Evolutionary conservation across 2,329 filamentous ascomycete genomes (phyloP), one percentile per base, ranked within the genome.

Genomic region (Cladosporium sp.): DNA sequence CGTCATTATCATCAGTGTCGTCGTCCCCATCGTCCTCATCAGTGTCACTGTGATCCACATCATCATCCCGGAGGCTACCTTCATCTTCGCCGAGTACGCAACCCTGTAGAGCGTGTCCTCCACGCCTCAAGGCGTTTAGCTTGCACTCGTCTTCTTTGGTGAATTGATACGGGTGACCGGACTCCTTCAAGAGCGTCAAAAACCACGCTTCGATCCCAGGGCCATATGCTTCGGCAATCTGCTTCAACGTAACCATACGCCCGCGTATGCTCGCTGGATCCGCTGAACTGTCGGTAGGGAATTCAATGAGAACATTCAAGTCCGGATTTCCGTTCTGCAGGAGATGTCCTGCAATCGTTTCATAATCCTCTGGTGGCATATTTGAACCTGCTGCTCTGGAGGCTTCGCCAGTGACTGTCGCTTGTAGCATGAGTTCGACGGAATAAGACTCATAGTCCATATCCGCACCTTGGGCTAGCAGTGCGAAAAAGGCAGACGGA

Each of bases 301-400:
- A 12, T 5, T 11, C 33, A 12, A 35, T 12, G 4, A 16, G 4
- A 16, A 37, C 6, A n/a, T 40, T 7, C 4, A 40, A 1, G 16
- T 40, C 16, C 16, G 37, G 37, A 5, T 6, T 1, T 40, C 37
- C 37, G 5, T 40, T 5, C 7, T 7, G 26, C 49, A 52, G 29
- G 12, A 52, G 23, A 7, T 52, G 21, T 16, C 26, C 18, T 4
- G 8, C 26, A 23, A 52, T 29, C 26, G 26, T 6, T 7, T 29
- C 23, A 14, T 29, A 28, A 1, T 16, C 10, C 14, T 5, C 3
- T 28, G 1, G 0, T 3, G n/a, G 10, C 3, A 23, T 12, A 2
- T 1, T 3, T 14, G 5, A 1, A 0, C 46, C 14, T 26, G 6
- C 10, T 11, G 2, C 10, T 14, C 2, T 5, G 4, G 3, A 16